Evolutionary conservation across 495 filamentous ascomycete genomes (phyloP), one percentile per base, ranked within the genome.

Genomic region (Penicillium argentinense): DNA sequence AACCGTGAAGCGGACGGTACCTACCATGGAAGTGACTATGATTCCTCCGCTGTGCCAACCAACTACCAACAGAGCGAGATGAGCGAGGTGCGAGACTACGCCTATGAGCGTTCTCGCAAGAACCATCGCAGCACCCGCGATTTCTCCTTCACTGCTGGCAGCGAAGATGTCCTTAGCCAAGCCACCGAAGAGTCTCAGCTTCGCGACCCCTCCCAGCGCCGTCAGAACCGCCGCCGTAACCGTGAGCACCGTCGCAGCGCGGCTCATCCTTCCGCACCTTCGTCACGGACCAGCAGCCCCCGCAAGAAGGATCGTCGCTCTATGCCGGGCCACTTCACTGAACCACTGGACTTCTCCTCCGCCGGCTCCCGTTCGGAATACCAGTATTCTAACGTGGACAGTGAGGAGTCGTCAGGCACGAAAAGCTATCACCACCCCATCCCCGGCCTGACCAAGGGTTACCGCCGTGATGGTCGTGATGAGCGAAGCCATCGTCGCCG

Each of bases 381-480:
- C 57, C 68, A 77, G 67, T 66, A 72, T 34, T 72, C 67, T n/a
- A 73, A 68, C 26, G 71, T 72, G 7, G 77, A 71, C 6, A 74
- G 78, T 5, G 78, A 79, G 40, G 79, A 80, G 45, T 63, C 79
- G 47, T 62, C 79, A 9, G 89, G 89, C 17, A 93, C 89, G 14
- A 91, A 88, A 74, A 81, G 78, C 37, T 96, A 96, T 62, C 80
- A 77, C 48, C 88, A 91, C 64, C 75, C 84, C 1, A 88, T 92
- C 52, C 87, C 89, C 0, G 88, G 88, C 1, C 64, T 91, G 57
- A 83, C 75, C 24, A 70, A 72, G 47, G 72, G 69, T 3, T 75
- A 74, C 49, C 70, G 73, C 14, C 67, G 68, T 23, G 71, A 75
- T 44, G 64, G 66, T 36, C 57, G 73, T 23, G 56, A 68, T 14